Evolutionary conservation across 345 rosid species (phyloP).

Genomic region (Gossypium longicalyx): DNA sequence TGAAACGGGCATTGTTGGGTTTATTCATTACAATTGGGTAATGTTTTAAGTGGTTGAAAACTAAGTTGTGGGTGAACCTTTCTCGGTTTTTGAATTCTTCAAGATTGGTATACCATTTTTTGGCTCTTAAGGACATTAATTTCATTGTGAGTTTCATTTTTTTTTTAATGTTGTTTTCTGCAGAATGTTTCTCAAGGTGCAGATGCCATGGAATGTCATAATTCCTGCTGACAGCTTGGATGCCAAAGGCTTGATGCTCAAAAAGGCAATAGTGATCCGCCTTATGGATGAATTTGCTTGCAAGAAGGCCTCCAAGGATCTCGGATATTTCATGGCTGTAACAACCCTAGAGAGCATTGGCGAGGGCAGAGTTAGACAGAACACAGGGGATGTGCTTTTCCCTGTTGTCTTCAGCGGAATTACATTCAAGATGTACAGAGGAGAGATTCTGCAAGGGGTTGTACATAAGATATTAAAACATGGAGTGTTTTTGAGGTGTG

Average conservation of each 20-base stretch:
- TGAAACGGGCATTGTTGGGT: background rate
- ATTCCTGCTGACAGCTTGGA: conserved; percentile 66
- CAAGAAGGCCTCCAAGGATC: conserved; percentile 67
- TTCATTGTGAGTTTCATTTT: background rate
- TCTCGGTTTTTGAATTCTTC: background rate
- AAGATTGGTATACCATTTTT: background rate
- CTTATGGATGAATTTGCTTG: conserved; percentile 57
- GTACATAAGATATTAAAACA: conserved; percentile 78
- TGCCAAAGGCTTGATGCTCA: conserved; percentile 63
- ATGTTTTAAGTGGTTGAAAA: background rate
- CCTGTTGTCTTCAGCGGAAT: conserved; percentile 65
- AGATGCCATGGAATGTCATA: conserved; percentile 74
- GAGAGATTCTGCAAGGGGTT: conserved; percentile 66
- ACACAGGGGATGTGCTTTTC: conserved; percentile 70
- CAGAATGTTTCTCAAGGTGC: conserved; percentile 66
- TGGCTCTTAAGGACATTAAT: background rate
- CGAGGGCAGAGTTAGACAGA: conserved; percentile 70
- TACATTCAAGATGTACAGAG: conserved; percentile 75
- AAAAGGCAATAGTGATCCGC: conserved; percentile 52
- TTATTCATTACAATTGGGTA: background rate
- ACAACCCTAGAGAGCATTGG: conserved; percentile 55
- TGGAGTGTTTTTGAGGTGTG: conserved; percentile 77
- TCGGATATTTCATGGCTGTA: conserved; percentile 62
- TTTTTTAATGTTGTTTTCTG: background rate
- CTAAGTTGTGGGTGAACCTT: too few relatives aligned